These are phyloP conservation scores for Begonia peltatifolia DNA, from an alignment of 306 rosid genomes.

Conservation along the genomic window DNA sequence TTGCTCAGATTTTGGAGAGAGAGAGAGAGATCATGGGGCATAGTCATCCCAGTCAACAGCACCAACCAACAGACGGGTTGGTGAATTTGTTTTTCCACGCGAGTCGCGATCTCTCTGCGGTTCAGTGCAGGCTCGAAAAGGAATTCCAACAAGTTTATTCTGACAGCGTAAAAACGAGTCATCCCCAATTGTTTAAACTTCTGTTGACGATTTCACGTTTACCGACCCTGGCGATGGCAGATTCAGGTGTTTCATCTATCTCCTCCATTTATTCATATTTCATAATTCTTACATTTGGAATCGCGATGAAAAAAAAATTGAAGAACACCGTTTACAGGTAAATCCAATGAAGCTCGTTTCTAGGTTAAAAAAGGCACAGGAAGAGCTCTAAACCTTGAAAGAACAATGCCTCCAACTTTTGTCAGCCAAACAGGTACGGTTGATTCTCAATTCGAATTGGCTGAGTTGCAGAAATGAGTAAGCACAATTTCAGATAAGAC, in stretches of 20 bases:
- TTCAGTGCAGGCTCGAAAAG: conserved; percentile 53
- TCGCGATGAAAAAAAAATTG: too few species aligned
- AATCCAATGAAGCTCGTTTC: conserved; percentile 81
- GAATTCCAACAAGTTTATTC: conserved; percentile 49
- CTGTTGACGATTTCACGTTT: too few species aligned
- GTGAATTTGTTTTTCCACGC: conserved; percentile 31
- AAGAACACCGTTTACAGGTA: conserved; percentile 19
- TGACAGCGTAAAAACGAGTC: too few species aligned
- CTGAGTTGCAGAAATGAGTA: too few species aligned
- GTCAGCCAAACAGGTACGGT: conserved; percentile 61
- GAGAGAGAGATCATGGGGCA: conserved; percentile 22
- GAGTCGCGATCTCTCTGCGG: conserved; percentile 42
- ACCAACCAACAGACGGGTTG: conserved; percentile 61
- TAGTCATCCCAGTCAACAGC: conserved; percentile 19
- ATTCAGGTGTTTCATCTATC: too few species aligned
- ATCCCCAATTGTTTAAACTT: too few species aligned
- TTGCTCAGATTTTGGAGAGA: too few species aligned
- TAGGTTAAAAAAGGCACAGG: conserved; percentile 60
- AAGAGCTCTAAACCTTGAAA: conserved; percentile 46
- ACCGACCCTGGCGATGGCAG: conserved; percentile 47
- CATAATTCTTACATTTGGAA: too few species aligned
- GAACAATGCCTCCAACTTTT: conserved; percentile 70
- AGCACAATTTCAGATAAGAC: too few species aligned
- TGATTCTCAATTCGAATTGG: too few species aligned
- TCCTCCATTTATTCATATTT: neutral